These are phyloP conservation scores for Tillandsia leiboldiana DNA, from an alignment of 176 grass and related monocot species.

Conservation along the genomic window DNA sequence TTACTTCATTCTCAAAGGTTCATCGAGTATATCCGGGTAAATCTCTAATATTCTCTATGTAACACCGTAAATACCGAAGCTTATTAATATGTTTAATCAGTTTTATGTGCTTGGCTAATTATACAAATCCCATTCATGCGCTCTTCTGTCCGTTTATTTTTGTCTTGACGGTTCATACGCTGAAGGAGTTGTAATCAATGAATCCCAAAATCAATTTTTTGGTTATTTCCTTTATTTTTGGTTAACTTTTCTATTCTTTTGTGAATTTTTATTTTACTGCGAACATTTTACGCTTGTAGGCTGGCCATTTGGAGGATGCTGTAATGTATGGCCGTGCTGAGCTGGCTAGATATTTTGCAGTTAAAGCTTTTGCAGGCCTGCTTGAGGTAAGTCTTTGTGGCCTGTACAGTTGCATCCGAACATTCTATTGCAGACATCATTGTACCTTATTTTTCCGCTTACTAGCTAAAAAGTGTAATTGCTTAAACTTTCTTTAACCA, in stretches of 20 bases:
- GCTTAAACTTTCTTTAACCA: neutral
- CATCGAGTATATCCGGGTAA: slow-evolving; percentile 92
- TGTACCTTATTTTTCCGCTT: neutral
- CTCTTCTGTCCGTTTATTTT: neutral
- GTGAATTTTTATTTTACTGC: neutral
- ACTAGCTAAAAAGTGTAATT: neutral
- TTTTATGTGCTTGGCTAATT: neutral
- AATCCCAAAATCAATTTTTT: neutral
- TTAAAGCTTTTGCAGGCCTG: slow-evolving; percentile 60
- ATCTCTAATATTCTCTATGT: slow-evolving; percentile 13
- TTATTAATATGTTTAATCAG: neutral
- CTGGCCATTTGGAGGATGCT: slow-evolving; percentile 58
- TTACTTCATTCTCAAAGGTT: slow-evolving; percentile 93
- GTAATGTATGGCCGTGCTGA: slow-evolving; percentile 63
- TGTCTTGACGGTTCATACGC: neutral
- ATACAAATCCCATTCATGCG: neutral
- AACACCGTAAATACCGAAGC: neutral
- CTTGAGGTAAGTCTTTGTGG: slow-evolving; percentile 37
- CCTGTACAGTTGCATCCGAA: neutral
- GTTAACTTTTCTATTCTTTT: neutral
- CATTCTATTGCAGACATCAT: neutral
- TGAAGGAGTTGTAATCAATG: neutral
- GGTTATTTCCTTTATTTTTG: neutral
- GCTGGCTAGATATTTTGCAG: slow-evolving; percentile 53
- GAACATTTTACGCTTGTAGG: slow-evolving; percentile 16